These are phyloP conservation scores for Diaporthe aspalathi DNA, from an alignment of 2,329 filamentous ascomycete species.

Conservation along the genomic window DNA sequence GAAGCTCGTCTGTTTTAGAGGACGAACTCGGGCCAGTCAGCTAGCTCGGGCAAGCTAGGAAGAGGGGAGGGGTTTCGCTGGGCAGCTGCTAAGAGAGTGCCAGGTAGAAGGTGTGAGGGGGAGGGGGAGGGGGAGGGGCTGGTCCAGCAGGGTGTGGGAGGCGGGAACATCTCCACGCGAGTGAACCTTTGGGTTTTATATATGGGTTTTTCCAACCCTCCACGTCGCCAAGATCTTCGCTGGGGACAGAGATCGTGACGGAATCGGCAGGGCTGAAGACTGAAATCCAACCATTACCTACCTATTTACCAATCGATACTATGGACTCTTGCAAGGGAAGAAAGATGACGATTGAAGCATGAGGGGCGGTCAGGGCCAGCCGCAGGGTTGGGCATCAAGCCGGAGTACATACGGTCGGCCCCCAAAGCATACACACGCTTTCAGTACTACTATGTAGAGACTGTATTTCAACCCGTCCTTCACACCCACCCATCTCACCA, in stretches of 20 bases:
- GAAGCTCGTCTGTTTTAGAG: slow-evolving; percentile 37
- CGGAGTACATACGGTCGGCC: not conserved
- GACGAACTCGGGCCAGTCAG: slow-evolving; percentile 38
- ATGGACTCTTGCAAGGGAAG: slow-evolving; percentile 16
- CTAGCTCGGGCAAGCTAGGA: slow-evolving; percentile 20
- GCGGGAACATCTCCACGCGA: slow-evolving; percentile 13
- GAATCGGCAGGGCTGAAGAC: slow-evolving; percentile 24
- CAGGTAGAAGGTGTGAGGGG: slow-evolving; percentile 16
- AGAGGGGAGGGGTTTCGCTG: slow-evolving; percentile 5
- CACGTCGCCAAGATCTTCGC: slow-evolving; percentile 1
- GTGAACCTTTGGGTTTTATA: slow-evolving; percentile 11
- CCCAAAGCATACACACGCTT: not conserved
- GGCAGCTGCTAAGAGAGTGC: not conserved
- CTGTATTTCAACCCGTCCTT: not conserved
- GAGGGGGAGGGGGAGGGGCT: slow-evolving; percentile 32
- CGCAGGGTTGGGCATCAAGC: slow-evolving; percentile 38
- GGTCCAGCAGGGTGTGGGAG: slow-evolving; percentile 25
- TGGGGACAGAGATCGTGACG: slow-evolving; percentile 33
- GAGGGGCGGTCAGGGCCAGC: slow-evolving; percentile 32
- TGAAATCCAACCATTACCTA: not conserved
- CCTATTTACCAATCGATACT: not conserved
- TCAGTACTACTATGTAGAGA: no score
- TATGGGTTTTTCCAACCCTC: not conserved
- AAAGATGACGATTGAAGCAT: slow-evolving; percentile 34
- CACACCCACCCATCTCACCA: slow-evolving; percentile 8